phyloP scores from a whole-genome alignment of 352 stramenopile genomes.

The Pythium sukuiense region DNA sequence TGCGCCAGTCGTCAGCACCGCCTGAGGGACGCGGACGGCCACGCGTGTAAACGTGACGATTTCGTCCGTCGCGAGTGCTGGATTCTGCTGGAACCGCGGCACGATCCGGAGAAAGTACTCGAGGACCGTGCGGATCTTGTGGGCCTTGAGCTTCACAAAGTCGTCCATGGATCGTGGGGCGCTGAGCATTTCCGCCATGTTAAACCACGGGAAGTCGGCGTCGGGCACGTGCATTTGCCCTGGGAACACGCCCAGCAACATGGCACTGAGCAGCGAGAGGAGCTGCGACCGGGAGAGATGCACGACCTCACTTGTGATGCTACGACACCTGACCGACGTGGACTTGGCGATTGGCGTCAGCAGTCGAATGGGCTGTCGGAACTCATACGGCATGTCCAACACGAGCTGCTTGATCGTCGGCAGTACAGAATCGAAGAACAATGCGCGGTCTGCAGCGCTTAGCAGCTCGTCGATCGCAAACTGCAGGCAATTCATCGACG shows the following conservation, averaged over 20 bases:
- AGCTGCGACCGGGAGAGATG: conserved; percentile 31
- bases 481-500: conserved; percentile 19
- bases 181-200: conserved; percentile 42
- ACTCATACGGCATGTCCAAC: conserved; percentile 51
- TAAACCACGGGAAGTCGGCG: conserved; percentile 58
- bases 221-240: conserved; percentile 32
- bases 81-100: conserved; percentile 23
- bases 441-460: conserved; percentile 25
- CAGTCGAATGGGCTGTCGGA: conserved; percentile 35
- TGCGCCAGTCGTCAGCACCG: background rate
- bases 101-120: conserved; percentile 68
- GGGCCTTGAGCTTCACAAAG: conserved; percentile 39
- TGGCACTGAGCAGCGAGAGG: conserved; percentile 47
- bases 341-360: conserved; percentile 32
- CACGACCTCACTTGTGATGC: background rate
- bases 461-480: conserved; percentile 36
- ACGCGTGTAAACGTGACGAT: conserved; percentile 65
- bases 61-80: conserved; percentile 24
- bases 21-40: conserved; percentile 21
- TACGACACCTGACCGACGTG: background rate
- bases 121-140: conserved; percentile 73
- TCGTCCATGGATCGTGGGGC: conserved; percentile 26
- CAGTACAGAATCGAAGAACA: conserved; percentile 48
- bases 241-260: conserved; percentile 69
- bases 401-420: conserved; percentile 53